Base-by-base conservation (phyloP, 352 stramenopile genomes). In the Phytophthora pinifolia region DNA sequence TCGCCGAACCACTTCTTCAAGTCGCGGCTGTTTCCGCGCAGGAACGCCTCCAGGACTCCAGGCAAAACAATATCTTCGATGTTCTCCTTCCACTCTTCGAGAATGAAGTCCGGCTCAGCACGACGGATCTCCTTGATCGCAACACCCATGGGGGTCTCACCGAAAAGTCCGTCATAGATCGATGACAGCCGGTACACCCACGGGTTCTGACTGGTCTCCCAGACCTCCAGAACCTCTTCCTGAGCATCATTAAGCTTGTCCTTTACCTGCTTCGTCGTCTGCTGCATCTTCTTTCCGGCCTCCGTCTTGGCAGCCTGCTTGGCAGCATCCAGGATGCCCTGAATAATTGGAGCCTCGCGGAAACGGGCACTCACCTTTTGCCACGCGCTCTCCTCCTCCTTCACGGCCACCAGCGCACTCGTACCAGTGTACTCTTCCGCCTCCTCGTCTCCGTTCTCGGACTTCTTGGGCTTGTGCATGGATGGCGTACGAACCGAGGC, bases 201-300 rank as follows among this genome's bases (percentile, higher is more conserved):
- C 49, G 97, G 97, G 83, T 99, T 99, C 74, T 99, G 97, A 67
- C 89, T 98, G 36, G 96, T 99, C 67, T 99, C 96, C 96, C 96
- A 99, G 52, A 97, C 90, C 76, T 99, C 96, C 9, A 88, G 70
- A 1, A 87, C 86, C 35, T 96, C 87, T 70, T 94, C 80, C 17
- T 77, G 77, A 20, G 79, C 81, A 44, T 96, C 86, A 35, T 76
- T 81, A 32, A 93, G 67, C 62, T 93, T 94, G 56, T 92, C 70
- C 39, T 85, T 89, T 6, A 85, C 82, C 30, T 75, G 64, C 69
- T 90, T 91, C 14, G 84, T 86, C 14, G 58, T 89, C 54, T 83
- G 63, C 9, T 80, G 74, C 20, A 92, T 73, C 53, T 80, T 88
- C 55, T 87, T 77, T 30, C 84, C 84, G 2, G 84, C 80, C 39